phyloP scores from a whole-genome alignment of 2,329 filamentous ascomycete genomes.

The Clarireedia hainanense region DNA sequence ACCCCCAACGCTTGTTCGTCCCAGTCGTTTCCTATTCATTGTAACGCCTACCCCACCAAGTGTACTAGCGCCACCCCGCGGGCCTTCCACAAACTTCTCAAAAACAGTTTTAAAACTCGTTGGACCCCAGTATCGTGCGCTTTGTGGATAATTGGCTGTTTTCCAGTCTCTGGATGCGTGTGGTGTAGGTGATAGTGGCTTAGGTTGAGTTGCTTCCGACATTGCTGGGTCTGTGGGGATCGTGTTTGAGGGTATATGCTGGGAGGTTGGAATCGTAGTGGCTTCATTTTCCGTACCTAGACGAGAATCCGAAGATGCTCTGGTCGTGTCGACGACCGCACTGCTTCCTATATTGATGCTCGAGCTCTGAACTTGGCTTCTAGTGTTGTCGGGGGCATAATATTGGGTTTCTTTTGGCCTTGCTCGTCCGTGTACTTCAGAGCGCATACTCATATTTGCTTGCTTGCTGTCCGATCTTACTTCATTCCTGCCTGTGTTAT shows the following conservation, averaged over 20 bases:
- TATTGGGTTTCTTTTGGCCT: too few species aligned
- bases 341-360: too few species aligned
- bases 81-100: conserved; percentile 11
- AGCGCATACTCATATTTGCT: too few species aligned
- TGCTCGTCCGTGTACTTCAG: too few species aligned
- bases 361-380: too few species aligned
- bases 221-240: not conserved
- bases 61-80: not conserved
- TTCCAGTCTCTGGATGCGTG: conserved; percentile 2
- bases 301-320: too few species aligned
- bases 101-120: conserved; percentile 27
- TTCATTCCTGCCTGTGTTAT: too few species aligned
- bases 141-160: conserved; percentile 13
- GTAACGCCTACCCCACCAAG: not conserved
- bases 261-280: too few species aligned
- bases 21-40: not conserved
- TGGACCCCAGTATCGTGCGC: conserved; percentile 19
- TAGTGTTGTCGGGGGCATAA: too few species aligned
- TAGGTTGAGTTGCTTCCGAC: not conserved
- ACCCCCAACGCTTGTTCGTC: not conserved
- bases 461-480: too few species aligned
- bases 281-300: too few species aligned
- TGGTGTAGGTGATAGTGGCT: not conserved
- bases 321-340: too few species aligned
- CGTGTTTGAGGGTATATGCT: not conserved